Evolutionary conservation across 139 green algal genomes (phyloP).

Genomic region (Astrephomene gubernaculifera): DNA sequence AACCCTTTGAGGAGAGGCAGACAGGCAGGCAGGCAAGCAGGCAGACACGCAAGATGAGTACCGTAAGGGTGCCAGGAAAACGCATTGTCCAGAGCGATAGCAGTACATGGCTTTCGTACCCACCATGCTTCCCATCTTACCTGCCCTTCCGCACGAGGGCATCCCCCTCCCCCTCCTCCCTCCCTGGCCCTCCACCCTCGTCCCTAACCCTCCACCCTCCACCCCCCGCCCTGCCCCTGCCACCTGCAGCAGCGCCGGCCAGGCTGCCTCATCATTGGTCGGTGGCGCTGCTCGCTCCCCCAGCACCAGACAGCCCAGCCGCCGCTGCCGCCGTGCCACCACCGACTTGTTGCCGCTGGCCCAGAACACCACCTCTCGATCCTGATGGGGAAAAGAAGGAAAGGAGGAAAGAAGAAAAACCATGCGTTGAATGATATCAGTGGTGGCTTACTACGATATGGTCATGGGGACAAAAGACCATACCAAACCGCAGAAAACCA

Average conservation of each 20-base stretch:
- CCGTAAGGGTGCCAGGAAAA: not conserved
- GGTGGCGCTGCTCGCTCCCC: constrained; percentile 46
- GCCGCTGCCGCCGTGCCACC: constrained; percentile 49
- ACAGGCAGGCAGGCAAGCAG: not conserved
- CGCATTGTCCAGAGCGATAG: no score
- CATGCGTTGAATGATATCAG: no score
- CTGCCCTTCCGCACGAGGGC: no score
- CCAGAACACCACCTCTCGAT: constrained; percentile 61
- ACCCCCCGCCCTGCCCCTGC: not conserved
- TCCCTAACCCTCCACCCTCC: not conserved
- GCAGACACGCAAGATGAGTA: not conserved
- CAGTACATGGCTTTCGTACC: no score
- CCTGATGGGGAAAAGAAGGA: not conserved
- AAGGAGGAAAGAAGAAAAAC: no score
- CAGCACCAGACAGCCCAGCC: constrained; percentile 64
- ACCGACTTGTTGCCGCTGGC: constrained; percentile 58
- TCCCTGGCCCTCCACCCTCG: no score
- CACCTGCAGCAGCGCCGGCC: constrained; percentile 65
- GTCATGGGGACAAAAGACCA: no score
- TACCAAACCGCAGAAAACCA: no score
- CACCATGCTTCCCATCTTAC: no score
- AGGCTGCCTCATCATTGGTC: constrained; percentile 50
- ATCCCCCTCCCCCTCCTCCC: no score
- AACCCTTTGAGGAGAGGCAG: constrained; percentile 32
- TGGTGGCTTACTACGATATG: no score